Percentiles rank a stretch among this genome's conserved stretches.
These are phyloP conservation scores for Russula lepida DNA, from an alignment of 768 basidiomycete species.

Conservation along the genomic window DNA sequence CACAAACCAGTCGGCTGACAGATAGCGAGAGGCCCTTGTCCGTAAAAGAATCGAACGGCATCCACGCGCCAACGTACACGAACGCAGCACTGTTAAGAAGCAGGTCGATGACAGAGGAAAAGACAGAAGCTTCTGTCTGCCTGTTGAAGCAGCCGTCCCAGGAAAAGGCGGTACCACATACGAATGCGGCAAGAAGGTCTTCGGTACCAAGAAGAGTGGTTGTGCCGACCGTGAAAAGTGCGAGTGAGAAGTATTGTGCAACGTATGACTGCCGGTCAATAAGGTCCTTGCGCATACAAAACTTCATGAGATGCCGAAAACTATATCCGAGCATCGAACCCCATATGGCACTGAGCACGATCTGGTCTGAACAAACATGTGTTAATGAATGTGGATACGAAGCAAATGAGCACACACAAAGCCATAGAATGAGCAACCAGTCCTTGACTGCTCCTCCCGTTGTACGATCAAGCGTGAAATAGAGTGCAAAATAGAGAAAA, in stretches of 20 bases:
- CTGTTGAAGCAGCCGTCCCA: constrained; percentile 94
- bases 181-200: constrained; percentile 90
- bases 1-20: constrained; percentile 78
- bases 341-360: constrained; percentile 64
- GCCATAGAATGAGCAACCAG: constrained; percentile 85
- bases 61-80: constrained; percentile 95
- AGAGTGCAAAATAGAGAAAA: constrained; percentile 84
- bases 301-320: constrained; percentile 89
- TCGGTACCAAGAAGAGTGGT: constrained; percentile 83
- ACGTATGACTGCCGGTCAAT: constrained; percentile 94
- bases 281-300: constrained; percentile 75
- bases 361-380: constrained; percentile 50
- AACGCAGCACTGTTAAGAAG: constrained; percentile 95
- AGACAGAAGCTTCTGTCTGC: constrained; percentile 91
- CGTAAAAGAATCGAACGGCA: constrained; percentile 80
- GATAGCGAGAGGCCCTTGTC: constrained; percentile 57
- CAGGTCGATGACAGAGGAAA: constrained; percentile 92
- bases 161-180: constrained; percentile 91
- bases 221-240: constrained; percentile 76
- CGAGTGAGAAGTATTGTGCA: constrained; percentile 82
- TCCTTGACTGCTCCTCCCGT: constrained; percentile 62
- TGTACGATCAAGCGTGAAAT: constrained; percentile 63
- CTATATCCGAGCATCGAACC: constrained; percentile 66
- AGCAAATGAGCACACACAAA: constrained; percentile 44
- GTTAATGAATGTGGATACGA: constrained; percentile 3